These are phyloP conservation scores for Pleoardoris graminearum DNA, from an alignment of 2,329 filamentous ascomycete species.

Conservation along the genomic window DNA sequence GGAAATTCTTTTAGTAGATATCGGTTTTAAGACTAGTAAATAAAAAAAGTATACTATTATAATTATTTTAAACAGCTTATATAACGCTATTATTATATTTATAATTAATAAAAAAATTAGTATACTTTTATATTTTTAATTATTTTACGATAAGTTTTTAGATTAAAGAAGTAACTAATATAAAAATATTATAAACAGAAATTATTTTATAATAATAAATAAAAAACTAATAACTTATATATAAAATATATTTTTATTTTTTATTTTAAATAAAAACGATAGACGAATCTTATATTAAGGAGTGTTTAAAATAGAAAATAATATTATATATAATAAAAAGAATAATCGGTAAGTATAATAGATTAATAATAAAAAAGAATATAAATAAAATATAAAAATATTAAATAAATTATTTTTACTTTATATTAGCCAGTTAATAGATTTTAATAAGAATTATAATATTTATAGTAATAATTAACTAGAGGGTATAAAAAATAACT, in stretches of 20 bases:
- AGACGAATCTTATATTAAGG: slow-evolving; percentile 11
- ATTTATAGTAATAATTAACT: too few relatives aligned
- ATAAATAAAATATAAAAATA: too few relatives aligned
- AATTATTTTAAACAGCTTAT: slow-evolving; percentile 7
- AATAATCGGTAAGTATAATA: slow-evolving; percentile 14
- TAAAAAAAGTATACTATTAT: slow-evolving; percentile 11
- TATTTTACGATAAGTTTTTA: too few relatives aligned
- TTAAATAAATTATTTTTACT: too few relatives aligned
- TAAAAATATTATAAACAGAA: not conserved
- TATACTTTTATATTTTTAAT: too few relatives aligned
- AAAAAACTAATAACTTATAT: slow-evolving; percentile 15
- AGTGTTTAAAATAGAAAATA: slow-evolving; percentile 12
- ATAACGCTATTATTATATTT: not conserved
- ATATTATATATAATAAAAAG: slow-evolving; percentile 10
- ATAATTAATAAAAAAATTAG: too few relatives aligned
- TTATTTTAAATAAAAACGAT: slow-evolving; percentile 13
- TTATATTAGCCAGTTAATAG: too few relatives aligned
- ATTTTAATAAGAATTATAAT: too few relatives aligned
- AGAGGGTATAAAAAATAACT: too few relatives aligned
- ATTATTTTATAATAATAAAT: slow-evolving; percentile 10
- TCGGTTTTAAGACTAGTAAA: slow-evolving; percentile 6
- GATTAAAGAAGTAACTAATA: too few relatives aligned
- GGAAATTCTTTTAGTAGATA: slow-evolving; percentile 9
- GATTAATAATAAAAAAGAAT: slow-evolving; percentile 1
- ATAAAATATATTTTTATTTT: slow-evolving; percentile 13